Conservation (phyloP, 1,139 yeast genomes). For the Petasospora fabianii region DNA sequence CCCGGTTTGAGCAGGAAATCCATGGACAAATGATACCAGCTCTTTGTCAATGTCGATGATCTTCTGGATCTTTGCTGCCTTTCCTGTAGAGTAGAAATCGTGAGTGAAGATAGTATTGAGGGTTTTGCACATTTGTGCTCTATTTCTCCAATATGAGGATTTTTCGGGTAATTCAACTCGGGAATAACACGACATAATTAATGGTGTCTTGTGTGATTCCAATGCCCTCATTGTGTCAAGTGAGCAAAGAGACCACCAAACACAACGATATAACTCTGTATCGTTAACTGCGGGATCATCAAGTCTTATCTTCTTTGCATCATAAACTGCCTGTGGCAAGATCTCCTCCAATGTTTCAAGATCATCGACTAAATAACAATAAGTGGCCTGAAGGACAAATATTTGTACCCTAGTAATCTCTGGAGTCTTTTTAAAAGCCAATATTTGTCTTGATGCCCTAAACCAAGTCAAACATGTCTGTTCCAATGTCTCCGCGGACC, state of each 20-base stretch:
- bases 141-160: slow-evolving; percentile 1
- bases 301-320: slow-evolving; percentile 7
- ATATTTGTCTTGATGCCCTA: slow-evolving; percentile 16
- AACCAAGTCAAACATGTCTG: slow-evolving; percentile 12
- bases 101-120: slow-evolving; percentile 5
- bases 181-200: slow-evolving; percentile 9
- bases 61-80: slow-evolving; percentile 4
- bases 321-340: slow-evolving; percentile 7
- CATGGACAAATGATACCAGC: background rate
- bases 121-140: slow-evolving; percentile 6
- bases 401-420: slow-evolving; percentile 7
- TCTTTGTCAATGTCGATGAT: slow-evolving; percentile 6
- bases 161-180: slow-evolving; percentile 9
- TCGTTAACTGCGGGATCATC: slow-evolving; percentile 4
- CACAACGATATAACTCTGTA: slow-evolving; percentile 3
- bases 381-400: slow-evolving; percentile 8
- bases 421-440: slow-evolving; percentile 8
- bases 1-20: slow-evolving; percentile 1
- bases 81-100: slow-evolving; percentile 3
- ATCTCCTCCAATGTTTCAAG: slow-evolving; percentile 7
- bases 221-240: slow-evolving; percentile 14
- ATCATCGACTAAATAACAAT: slow-evolving; percentile 7
- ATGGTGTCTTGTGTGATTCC: slow-evolving; percentile 8
- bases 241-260: slow-evolving; percentile 16
- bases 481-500: slow-evolving; percentile 5